Base-by-base conservation (phyloP, 1,284 basidiomycete genomes). In the Marasmius sp. region DNA sequence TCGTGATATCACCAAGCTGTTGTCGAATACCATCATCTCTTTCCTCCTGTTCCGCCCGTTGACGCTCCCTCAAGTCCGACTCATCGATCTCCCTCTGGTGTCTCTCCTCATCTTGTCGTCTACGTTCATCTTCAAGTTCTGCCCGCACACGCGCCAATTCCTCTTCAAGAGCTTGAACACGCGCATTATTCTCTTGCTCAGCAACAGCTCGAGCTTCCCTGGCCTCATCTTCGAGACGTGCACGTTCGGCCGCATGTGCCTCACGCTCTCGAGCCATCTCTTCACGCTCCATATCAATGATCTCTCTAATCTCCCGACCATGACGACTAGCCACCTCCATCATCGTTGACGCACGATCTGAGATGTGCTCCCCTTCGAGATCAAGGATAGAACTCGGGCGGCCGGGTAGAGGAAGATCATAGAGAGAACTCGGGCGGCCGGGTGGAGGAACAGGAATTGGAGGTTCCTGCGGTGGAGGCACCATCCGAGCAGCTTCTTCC, bases 1-100 rank as follows among this genome's bases (percentile, higher is more conserved):
- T 86, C 1, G 89, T 87, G 66, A 92, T 83, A 63, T 92, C 89
- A 2, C 71, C 74, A 22, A 92, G 72, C 65, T 92, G 91, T 49
- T 72, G 77, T 27, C 84, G 79, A 53, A 89, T 72, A 9, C 76
- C 79, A 11, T 87, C 83, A 65, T 87, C 85, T 10, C 86, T 81
- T 60, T 89, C 86, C 37, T 77, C 68, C 38, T 79, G 75, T 59
- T 87, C 87, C 58, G 76, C 75, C 16, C 82, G 75, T 65, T 88
- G 85, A 34, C 77, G 78, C 66, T 89, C 87, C 50, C 83, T 78
- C 38, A 81, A 77, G 65, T 89, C 88, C 0, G 84, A 77, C 51
- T 88, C 86, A 62, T 88, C 85, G 2, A 82, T 81, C 49, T 77
- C 68, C 22, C 85, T 78, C 59, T 84, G 75, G 63, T 85, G 79